These are phyloP conservation scores for Spathaspora boniae DNA, from an alignment of 805 yeast species.

Conservation along the genomic window DNA sequence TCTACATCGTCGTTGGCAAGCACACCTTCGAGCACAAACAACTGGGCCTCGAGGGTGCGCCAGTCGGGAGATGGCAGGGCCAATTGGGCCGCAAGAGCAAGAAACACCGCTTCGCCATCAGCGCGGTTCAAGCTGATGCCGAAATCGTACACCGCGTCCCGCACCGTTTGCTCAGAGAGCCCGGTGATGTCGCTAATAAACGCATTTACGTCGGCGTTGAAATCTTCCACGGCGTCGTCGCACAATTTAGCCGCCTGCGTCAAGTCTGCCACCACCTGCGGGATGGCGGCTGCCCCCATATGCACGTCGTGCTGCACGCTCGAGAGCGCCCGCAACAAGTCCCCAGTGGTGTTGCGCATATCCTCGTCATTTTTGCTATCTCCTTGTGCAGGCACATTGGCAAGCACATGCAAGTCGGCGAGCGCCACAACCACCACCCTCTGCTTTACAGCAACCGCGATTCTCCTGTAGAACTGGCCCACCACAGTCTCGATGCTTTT, in stretches of 20 bases:
- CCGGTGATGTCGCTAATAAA: conserved; percentile 77
- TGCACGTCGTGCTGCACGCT: conserved; percentile 25
- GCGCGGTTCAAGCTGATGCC: conserved; percentile 45
- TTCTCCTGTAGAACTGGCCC: conserved; percentile 25
- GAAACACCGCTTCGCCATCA: conserved; percentile 32
- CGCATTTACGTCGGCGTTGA: conserved; percentile 58
- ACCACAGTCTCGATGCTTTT: conserved; percentile 20
- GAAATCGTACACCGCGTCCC: conserved; percentile 61
- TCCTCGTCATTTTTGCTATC: conserved; percentile 13
- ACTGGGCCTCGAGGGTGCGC: conserved; percentile 37
- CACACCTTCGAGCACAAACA: conserved; percentile 39
- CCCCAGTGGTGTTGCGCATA: conserved; percentile 10
- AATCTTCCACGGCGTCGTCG: conserved; percentile 40
- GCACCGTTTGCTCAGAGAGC: conserved; percentile 49
- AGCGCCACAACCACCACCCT: conserved; percentile 14
- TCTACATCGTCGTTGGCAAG: conserved; percentile 36
- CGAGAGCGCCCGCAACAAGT: conserved; percentile 27
- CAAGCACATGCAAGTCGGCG: conserved; percentile 21
- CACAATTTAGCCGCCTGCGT: conserved; percentile 41
- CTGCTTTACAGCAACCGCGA: conserved; percentile 16
- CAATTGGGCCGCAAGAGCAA: not conserved
- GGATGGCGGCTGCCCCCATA: too few species aligned
- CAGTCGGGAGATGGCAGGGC: conserved; percentile 15
- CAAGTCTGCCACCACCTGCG: conserved; percentile 25
- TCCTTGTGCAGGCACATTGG: too few species aligned